Evolutionary conservation across 2,329 filamentous ascomycete genomes (phyloP), one percentile per base, ranked within the genome.

Genomic region (Talaromyces sp.): DNA sequence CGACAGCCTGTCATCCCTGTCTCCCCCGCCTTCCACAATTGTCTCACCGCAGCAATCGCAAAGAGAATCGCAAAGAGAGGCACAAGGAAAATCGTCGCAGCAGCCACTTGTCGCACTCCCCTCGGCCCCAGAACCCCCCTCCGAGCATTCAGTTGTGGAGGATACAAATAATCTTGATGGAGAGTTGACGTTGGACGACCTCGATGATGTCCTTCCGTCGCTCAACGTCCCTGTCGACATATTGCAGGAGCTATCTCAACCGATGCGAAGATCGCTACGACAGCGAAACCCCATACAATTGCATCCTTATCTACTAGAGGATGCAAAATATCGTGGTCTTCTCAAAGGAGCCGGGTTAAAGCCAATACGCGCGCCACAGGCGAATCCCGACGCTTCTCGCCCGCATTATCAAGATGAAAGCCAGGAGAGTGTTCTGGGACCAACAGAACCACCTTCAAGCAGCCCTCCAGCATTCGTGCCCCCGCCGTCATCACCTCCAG

Each of bases 251-350:
- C 27, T 69, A 32, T 61, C 64, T 29, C 68, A 66, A 32, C 69
- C 69, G 17, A 55, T 59, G n/a, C 68, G 71, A 61, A 71, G 75
- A 59, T 68, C 67, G 4, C 67, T 81, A 24, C 71, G 80, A 56
- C 71, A 78, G 59, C 75, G 79, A 43, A 80, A 79, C 64, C 74
- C 77, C 8, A 80, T 80, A 55, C 80, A 82, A 58, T 62, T 80
- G 29, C 77, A 81, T 63, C 80, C 80, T 1, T 82, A 81, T 60
- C 66, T 75, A 0, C 64, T 80, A 17, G 80, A 82, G 63, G 70
- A 75, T 61, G 77, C 77, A 8, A 74, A 73, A 58, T 81, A 81
- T 63, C 70, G 72, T 51, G 70, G 65, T 35, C 72, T 72, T 49
- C 70, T 80, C 66, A 75, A 71, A 57, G 71, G 70, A 41, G 65